Percentiles rank a stretch among this genome's conserved stretches.
These are phyloP conservation scores for Hygrophorus pudorinus DNA, from an alignment of 768 basidiomycete species.

Conservation along the genomic window DNA sequence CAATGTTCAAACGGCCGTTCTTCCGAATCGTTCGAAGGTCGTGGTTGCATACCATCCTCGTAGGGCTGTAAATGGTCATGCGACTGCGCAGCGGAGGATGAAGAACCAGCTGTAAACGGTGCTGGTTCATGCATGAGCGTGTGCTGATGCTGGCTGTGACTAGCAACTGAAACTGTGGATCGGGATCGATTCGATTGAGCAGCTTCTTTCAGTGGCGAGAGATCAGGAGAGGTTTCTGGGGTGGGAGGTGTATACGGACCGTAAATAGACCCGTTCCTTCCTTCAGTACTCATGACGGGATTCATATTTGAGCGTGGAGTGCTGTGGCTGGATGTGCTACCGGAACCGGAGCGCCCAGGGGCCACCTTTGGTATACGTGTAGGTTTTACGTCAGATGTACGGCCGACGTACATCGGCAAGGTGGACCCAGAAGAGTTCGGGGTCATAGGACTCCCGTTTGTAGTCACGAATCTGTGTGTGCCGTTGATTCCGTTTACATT, in stretches of 20 bases:
- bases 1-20: slow-evolving; percentile 83
- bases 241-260: slow-evolving; percentile 8
- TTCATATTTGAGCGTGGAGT: slow-evolving; percentile 1
- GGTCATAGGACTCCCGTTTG: slow-evolving; percentile 3
- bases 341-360: slow-evolving; percentile 10
- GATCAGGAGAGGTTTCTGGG: slow-evolving; percentile 14
- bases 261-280: slow-evolving; percentile 9
- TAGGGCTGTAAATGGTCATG: slow-evolving; percentile 20
- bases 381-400: slow-evolving; percentile 33
- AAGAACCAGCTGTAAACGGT: slow-evolving; percentile 41
- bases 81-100: slow-evolving; percentile 33
- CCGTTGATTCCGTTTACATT: slow-evolving; percentile 17
- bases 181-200: slow-evolving; percentile 18
- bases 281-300: slow-evolving; percentile 4
- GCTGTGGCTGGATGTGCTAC: slow-evolving; percentile 14
- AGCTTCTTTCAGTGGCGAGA: slow-evolving; percentile 19
- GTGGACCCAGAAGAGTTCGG: slow-evolving; percentile 30
- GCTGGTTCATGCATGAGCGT: slow-evolving; percentile 55
- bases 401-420: slow-evolving; percentile 23
- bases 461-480: slow-evolving; percentile 16
- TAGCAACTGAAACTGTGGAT: slow-evolving; percentile 23
- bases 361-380: slow-evolving; percentile 41
- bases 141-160: slow-evolving; percentile 29
- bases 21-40: slow-evolving; percentile 65
- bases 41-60: slow-evolving; percentile 25